A percentile compares a stretch with the other conserved stretches of the same genome.
These are phyloP conservation scores for Acanthamoeba triangularis DNA, from an alignment of 208 protist species.

Conservation along the genomic window DNA sequence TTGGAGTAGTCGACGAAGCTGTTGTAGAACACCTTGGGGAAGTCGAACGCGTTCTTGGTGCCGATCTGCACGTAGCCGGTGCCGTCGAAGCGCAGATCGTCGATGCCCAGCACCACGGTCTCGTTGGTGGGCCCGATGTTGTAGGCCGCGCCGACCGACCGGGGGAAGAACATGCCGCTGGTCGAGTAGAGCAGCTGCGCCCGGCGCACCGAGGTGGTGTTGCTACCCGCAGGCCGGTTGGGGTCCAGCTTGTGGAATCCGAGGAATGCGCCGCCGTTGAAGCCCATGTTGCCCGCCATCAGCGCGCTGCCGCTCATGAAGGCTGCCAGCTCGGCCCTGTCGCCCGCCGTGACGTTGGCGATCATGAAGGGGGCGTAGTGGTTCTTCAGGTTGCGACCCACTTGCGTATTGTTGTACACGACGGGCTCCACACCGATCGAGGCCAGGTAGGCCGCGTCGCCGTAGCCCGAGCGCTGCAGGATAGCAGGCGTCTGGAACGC, in stretches of 20 bases:
- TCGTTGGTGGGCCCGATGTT: background rate
- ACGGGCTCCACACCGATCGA: background rate
- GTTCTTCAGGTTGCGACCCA: background rate
- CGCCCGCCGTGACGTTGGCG: background rate
- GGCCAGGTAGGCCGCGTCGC: background rate
- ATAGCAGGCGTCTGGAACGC: background rate
- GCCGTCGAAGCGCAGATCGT: constrained; percentile 2
- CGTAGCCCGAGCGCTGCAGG: constrained; percentile 40
- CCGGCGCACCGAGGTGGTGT: background rate
- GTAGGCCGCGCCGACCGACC: background rate
- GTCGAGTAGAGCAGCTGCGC: constrained; percentile 2
- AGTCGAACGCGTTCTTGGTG: constrained; percentile 5
- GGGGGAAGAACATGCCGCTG: background rate
- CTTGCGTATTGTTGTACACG: constrained; percentile 31
- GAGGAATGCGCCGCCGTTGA: background rate
- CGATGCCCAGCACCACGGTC: background rate
- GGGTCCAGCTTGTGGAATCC: background rate
- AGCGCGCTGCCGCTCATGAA: background rate
- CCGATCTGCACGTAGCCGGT: constrained; percentile 8
- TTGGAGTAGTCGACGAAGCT: background rate
- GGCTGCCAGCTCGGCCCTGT: background rate
- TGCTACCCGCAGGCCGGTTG: background rate
- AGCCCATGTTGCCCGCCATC: background rate
- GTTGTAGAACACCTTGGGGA: constrained; percentile 1
- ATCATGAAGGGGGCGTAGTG: background rate